phyloP scores from a whole-genome alignment of 2,329 filamentous ascomycete genomes.

The Cordyceps sp. region DNA sequence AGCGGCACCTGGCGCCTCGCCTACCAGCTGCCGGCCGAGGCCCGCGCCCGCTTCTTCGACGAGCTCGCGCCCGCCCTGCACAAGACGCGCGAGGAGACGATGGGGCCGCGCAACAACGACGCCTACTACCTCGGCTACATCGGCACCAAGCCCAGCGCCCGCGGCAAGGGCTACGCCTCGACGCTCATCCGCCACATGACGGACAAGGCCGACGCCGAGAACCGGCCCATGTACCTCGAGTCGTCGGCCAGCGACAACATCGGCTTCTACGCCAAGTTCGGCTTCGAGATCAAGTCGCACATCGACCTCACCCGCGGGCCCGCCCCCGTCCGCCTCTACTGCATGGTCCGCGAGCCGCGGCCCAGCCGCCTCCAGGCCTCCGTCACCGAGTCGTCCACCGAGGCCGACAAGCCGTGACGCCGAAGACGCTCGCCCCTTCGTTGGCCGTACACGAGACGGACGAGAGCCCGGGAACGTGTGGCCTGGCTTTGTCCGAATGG shows the following conservation, averaged over 20 bases:
- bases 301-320: slow-evolving; percentile 43
- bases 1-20: slow-evolving; percentile 64
- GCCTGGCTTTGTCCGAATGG: no score
- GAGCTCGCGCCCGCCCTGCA: slow-evolving; percentile 65
- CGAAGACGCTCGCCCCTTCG: no score
- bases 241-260: slow-evolving; percentile 54
- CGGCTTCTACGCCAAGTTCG: slow-evolving; percentile 57
- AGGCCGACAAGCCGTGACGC: slow-evolving; percentile 3
- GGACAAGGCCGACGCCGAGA: slow-evolving; percentile 48
- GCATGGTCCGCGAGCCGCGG: slow-evolving; percentile 67
- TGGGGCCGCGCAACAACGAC: slow-evolving; percentile 48
- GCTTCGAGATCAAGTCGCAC: slow-evolving; percentile 48
- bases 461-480: no score
- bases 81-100: slow-evolving; percentile 50
- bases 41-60: slow-evolving; percentile 55
- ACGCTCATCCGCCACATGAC: slow-evolving; percentile 58
- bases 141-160: slow-evolving; percentile 54
- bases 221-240: slow-evolving; percentile 60
- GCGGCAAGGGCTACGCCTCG: slow-evolving; percentile 56
- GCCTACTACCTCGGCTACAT: slow-evolving; percentile 76
- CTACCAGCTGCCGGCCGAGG: slow-evolving; percentile 58
- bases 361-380: slow-evolving; percentile 7
- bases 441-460: no score
- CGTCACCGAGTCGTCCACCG: slow-evolving; percentile 3
- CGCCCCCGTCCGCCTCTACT: slow-evolving; percentile 49